Evolutionary conservation across 78 protist genomes (phyloP).

Genomic region (Dictyostelium firmibasis): DNA sequence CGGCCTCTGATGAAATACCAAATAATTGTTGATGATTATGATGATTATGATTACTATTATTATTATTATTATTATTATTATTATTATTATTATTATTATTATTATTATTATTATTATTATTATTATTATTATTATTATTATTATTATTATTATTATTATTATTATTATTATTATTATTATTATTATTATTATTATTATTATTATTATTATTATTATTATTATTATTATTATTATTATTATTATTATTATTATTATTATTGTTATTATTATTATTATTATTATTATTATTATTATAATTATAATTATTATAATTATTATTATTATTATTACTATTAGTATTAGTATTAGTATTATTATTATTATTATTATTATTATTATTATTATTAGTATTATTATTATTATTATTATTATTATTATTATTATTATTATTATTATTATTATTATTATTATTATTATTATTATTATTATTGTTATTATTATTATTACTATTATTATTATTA

Average conservation of each 20-base stretch:
- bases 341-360: no score
- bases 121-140: not conserved
- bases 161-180: not conserved
- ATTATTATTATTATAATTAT: no score
- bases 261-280: no score
- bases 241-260: not conserved
- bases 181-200: no score
- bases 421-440: not conserved
- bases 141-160: no score
- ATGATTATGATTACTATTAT: not conserved
- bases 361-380: not conserved
- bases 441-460: not conserved
- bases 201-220: not conserved
- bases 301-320: no score
- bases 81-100: no score
- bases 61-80: no score
- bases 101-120: no score
- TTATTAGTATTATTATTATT: no score
- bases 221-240: no score
- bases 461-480: not conserved
- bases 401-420: not conserved
- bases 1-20: conserved; percentile 74
- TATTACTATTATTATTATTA: not conserved
- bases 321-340: no score
- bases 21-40: conserved; percentile 6